Base-by-base conservation (phyloP, 1,139 yeast genomes). In the Yamadazyma diddensiae region DNA sequence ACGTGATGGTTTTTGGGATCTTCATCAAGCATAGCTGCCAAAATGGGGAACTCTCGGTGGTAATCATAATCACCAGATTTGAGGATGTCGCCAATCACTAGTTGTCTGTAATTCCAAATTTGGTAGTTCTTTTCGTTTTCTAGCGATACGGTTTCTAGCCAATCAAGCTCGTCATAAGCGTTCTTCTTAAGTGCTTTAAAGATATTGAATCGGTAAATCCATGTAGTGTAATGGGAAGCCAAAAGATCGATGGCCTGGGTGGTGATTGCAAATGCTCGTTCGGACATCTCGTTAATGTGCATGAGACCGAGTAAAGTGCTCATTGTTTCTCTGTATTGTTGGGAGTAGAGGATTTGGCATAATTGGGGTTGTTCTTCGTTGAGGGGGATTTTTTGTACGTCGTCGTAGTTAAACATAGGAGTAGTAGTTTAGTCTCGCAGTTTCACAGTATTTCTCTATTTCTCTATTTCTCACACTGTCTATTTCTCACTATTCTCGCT, bases 1-100 rank as follows among this genome's bases (percentile, higher is more conserved):
- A 90, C 96, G 52, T 92, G 99, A 55, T 92, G 94, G 61, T 92
- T 92, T 53, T 92, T 92, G 10, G 81, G 58, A 51, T 92, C 99
- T 28, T 79, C 82, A 15, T 73, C 76, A 8, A 92, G 59, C 82
- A 90, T 82, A 27, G 74, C 59, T 29, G 70, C 70, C 31, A 84
- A 61, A 12, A 86, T 63, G 3, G 84, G 82, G 37, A 67, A 68
- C 49, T 88, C 97, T 20, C 77, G 58, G 31, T 57, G 62, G 6
- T 76, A 65, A 28, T 62, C 57, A 37, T 75, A 79, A 11, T 43
- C 36, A 10, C 46, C 41, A 8, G 28, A 24, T 3, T 18, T 28
- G 41, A 38, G 47, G 38, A 70, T 47, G 31, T 56, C 43, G 26
- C 64, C 65, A 33, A 80, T 61, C 5, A 82, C 47, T 29, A 76